Evolutionary conservation across 2,329 filamentous ascomycete genomes (phyloP).

Genomic region (Penicillium capsulatum): DNA sequence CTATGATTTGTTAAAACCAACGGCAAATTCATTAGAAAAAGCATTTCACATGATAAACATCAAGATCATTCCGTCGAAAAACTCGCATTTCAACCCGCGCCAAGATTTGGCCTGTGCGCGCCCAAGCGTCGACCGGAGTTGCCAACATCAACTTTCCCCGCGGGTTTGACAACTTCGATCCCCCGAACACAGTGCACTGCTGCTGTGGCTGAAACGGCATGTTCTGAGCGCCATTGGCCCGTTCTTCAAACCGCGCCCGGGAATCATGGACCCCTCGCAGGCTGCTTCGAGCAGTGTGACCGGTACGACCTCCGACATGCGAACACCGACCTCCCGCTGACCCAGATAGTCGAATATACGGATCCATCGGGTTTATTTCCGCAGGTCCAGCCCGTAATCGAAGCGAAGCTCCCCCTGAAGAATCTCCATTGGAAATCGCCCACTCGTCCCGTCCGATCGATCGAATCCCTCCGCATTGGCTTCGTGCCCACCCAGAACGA

Average conservation of each 20-base stretch:
- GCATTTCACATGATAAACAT: too few species aligned
- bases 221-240: conserved; percentile 22
- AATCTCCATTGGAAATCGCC: conserved; percentile 98
- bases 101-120: conserved; percentile 14
- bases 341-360: conserved; percentile 77
- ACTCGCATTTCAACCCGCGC: too few species aligned
- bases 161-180: conserved; percentile 5
- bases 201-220: conserved; percentile 24
- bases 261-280: conserved; percentile 42
- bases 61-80: too few species aligned
- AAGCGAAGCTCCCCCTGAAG: conserved; percentile 74
- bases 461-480: conserved; percentile 86
- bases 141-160: conserved; percentile 8
- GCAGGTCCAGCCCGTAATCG: conserved; percentile 70
- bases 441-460: conserved; percentile 83
- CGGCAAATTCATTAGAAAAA: too few species aligned
- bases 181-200: conserved; percentile 2
- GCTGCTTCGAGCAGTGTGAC: conserved; percentile 70
- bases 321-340: conserved; percentile 13
- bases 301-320: conserved; percentile 45
- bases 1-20: too few species aligned
- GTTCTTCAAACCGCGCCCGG: conserved; percentile 26
- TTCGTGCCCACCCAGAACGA: conserved; percentile 61
- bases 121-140: conserved; percentile 8
- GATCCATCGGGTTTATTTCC: conserved; percentile 88